Evolutionary conservation across 345 rosid species (phyloP), one percentile per base, ranked within the genome.

Genomic region (Brassica incana): DNA sequence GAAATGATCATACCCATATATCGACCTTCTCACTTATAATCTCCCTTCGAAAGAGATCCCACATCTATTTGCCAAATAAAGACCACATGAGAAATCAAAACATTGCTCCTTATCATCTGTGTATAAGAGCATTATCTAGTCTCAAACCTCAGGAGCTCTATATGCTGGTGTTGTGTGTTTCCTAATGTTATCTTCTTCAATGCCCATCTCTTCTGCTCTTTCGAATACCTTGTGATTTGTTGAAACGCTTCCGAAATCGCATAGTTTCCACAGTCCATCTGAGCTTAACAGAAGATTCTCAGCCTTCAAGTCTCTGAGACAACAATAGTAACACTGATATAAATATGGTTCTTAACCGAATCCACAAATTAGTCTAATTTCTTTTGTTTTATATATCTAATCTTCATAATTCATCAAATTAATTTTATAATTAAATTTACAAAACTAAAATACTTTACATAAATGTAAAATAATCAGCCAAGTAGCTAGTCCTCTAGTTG

Each of bases 141-240:
- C 67, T 27, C 82, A 87, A 54, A 96, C 98, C 99, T 92, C 98
- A 38, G 99, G 98, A 54, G 99, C 94, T 87, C 98, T 92, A 85
- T 93, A 96, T 78, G 95, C 88, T 75, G 98, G 99, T 23, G 99
- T 96, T 27, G 98, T 96, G 84, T 92, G 79, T 86, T 91, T 96
- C 84, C 98, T 82, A 66, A 96, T 96, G 80, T 90, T 96, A 78
- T 96, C 99, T 89, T 96, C 98, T 86, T 96, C 99, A 80, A 96
- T 79, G 5, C 98, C 98, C 98, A 93, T 96, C 83, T 96, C 99
- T 85, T 90, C 98, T 40, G 97, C 93, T 82, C 84, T 93, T 85
- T 92, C 98, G 78, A 96, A 93, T 33, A 93, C 86, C 78, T 90
- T 96, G 83, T 96, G 99, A 82, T 93, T 93, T 62, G 95, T 93